Conservation (phyloP, 1,139 yeast species). For the Nadsonia commutata region DNA sequence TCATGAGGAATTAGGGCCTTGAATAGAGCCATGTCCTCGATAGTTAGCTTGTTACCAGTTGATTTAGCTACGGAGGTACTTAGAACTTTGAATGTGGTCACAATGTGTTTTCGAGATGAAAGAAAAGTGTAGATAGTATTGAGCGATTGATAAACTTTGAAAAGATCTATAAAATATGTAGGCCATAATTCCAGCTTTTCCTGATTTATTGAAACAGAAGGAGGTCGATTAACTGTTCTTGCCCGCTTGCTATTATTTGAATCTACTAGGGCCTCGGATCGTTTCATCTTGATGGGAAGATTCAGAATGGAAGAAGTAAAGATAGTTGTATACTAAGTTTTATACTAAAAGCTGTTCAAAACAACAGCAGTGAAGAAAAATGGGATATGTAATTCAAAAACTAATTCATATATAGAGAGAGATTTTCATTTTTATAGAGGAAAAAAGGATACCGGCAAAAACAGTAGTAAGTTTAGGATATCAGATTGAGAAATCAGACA, state of each 20-base stretch:
- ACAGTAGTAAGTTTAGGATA: too few relatives aligned
- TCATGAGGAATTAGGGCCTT: constrained; percentile 53
- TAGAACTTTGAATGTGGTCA: neutral
- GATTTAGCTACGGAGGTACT: neutral
- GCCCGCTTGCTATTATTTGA: neutral
- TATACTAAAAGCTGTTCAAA: too few relatives aligned
- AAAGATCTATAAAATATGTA: neutral
- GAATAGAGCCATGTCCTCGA: constrained; percentile 47
- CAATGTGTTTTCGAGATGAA: neutral
- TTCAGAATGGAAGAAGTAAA: too few relatives aligned
- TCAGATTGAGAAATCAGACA: too few relatives aligned
- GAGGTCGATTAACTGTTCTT: neutral
- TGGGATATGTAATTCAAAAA: too few relatives aligned
- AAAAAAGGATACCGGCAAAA: too few relatives aligned
- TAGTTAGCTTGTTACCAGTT: neutral
- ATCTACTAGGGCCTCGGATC: too few relatives aligned
- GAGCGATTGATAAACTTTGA: neutral
- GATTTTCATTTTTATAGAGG: too few relatives aligned
- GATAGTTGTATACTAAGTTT: too few relatives aligned
- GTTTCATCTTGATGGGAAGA: too few relatives aligned
- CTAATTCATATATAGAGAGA: too few relatives aligned
- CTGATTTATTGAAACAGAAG: neutral
- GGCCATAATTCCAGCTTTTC: neutral
- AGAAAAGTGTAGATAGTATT: neutral
- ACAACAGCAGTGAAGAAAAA: too few relatives aligned